Evolutionary conservation across 164 flowering plant species (phyloP).

Genomic region (Stephania japonica): DNA sequence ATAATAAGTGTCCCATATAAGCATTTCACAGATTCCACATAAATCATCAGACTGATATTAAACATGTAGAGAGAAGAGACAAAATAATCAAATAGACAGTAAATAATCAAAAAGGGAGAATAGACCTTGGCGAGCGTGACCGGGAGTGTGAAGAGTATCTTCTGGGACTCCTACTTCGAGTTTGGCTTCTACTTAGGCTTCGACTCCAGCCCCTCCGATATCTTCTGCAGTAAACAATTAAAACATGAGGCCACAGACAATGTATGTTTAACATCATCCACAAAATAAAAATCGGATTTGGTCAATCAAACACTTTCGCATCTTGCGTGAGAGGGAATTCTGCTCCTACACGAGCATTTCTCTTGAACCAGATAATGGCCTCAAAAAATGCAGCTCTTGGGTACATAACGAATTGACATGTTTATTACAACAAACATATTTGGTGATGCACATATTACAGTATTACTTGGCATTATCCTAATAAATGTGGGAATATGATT

Average conservation of each 20-base stretch:
- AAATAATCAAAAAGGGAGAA: not conserved
- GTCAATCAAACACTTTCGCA: no score
- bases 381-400: no score
- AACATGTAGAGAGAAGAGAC: not conserved
- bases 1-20: not conserved
- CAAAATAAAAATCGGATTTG: no score
- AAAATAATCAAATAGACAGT: no score
- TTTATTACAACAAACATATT: not conserved
- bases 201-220: slow-evolving; percentile 60
- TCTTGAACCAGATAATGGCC: not conserved
- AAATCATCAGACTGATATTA: not conserved
- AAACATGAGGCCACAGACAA: not conserved
- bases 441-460: no score
- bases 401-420: not conserved
- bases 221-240: slow-evolving; percentile 33
- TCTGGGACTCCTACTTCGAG: slow-evolving; percentile 58
- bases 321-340: no score
- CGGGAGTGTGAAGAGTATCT: slow-evolving; percentile 47
- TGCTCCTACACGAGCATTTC: not conserved
- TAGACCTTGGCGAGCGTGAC: slow-evolving; percentile 40
- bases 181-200: slow-evolving; percentile 47
- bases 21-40: no score
- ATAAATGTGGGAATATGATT: no score
- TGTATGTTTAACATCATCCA: not conserved
- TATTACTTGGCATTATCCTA: no score